Base-by-base conservation (phyloP, 495 filamentous ascomycete species). In the Penicillium dipodomyicola region DNA sequence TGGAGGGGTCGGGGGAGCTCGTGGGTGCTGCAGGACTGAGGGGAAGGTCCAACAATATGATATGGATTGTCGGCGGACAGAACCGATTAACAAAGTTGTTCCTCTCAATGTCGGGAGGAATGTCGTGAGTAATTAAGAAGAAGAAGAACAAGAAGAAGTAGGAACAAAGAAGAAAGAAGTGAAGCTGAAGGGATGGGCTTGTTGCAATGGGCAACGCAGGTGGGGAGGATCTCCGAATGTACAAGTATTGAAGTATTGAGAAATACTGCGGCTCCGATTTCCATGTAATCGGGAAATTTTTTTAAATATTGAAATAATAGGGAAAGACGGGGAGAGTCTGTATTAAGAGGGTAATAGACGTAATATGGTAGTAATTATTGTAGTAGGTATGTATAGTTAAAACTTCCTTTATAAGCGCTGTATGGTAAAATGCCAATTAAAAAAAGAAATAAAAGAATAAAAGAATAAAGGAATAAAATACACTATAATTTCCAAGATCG, bases 141-240 rank as follows among this genome's bases (percentile, higher is more conserved):
- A 47, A 44, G 46, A 56, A 46, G 60, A 23, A 23, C 2, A 42
- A 56, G 46, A 62, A 69, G 52, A 51, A 60, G 52, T 53, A 60
- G 63, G 68, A 71, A 74, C 60, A 59, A 52, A 63, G 73, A 20
- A 67, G 70, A 68, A 20, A 67, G 70, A 68, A 65, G 58, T 77
- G 75, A 78, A 76, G 75, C 75, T 78, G 75, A 76, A 77, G 73
- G 72, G 72, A 75, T 74, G 71, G 64, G 62, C 72, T 73, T 78
- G 75, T 78, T 78, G 75, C 75, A 77, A 78, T 76, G 75, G 52
- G 75, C 75, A 78, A 78, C 75, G 75, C 65, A 68, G 72, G 73
- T 74, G 75, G 72, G 75, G 73, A 75, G 72, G 70, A 75, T 77
- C 72, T 74, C 72, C 72, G 71, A 63, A 59, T 27, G 58, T 64